These are phyloP conservation scores for Penicillium macrosclerotiorum DNA, from an alignment of 495 filamentous ascomycete genomes.

Conservation along the genomic window DNA sequence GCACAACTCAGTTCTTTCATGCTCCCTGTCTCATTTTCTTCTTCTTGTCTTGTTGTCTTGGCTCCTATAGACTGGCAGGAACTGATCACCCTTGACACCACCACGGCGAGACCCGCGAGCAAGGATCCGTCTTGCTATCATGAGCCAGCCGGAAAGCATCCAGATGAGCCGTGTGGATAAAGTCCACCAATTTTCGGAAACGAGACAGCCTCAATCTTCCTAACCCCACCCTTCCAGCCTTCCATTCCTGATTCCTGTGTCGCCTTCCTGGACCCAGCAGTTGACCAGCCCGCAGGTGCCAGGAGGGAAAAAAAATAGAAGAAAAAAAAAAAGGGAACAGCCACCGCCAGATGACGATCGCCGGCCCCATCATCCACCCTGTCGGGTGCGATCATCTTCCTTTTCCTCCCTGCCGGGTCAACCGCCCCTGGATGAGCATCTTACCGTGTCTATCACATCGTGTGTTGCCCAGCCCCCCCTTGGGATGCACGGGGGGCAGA, in stretches of 20 bases:
- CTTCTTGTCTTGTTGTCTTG: no score
- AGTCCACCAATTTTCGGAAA: background rate
- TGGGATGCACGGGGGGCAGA: slow-evolving; percentile 6
- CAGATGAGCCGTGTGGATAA: background rate
- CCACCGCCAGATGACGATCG: slow-evolving; percentile 27
- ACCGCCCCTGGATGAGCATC: slow-evolving; percentile 13
- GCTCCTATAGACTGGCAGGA: no score
- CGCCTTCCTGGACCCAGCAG: background rate
- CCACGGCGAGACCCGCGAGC: slow-evolving; percentile 14
- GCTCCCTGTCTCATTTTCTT: no score
- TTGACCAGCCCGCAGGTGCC: slow-evolving; percentile 9
- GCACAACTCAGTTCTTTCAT: background rate
- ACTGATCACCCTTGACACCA: slow-evolving; percentile 8
- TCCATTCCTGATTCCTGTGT: no score
- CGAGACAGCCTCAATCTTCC: slow-evolving; percentile 13
- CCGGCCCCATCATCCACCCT: slow-evolving; percentile 19
- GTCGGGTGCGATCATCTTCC: slow-evolving; percentile 24
- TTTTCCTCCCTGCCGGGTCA: slow-evolving; percentile 22
- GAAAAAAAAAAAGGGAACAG: background rate
- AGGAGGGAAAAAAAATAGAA: background rate
- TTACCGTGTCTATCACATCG: no score
- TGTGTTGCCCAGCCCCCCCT: no score
- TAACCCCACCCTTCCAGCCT: background rate
- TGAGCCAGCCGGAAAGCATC: slow-evolving; percentile 13
- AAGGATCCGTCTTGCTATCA: background rate